Conservation (phyloP, 73 alveolate species). For the Tetrahymena elliotti region DNA sequence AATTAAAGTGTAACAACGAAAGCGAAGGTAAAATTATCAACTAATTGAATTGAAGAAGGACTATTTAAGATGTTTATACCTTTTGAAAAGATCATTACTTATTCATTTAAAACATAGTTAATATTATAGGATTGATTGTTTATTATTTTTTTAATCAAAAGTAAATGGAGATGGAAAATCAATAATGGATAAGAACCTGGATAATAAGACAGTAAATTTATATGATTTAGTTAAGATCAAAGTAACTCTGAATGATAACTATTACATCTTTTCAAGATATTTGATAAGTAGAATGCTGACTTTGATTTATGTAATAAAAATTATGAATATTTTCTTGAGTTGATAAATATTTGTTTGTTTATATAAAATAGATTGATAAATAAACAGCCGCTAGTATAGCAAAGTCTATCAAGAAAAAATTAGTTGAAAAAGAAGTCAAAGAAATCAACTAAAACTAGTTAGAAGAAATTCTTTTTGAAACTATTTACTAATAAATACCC, state of each 20-base stretch:
- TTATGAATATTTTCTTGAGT: not conserved
- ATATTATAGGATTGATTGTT: too few relatives aligned
- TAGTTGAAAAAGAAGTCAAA: slow-evolving; percentile 47
- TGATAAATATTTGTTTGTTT: not conserved
- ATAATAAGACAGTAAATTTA: slow-evolving; percentile 1
- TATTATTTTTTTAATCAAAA: not conserved
- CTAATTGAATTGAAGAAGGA: not conserved
- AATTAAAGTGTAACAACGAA: not conserved
- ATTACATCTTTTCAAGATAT: slow-evolving; percentile 63
- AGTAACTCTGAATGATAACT: slow-evolving; percentile 62
- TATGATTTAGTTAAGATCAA: slow-evolving; percentile 61
- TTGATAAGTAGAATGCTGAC: slow-evolving; percentile 67
- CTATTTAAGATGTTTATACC: too few relatives aligned
- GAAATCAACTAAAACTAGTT: slow-evolving; percentile 49
- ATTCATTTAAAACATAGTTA: too few relatives aligned
- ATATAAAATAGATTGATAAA: slow-evolving; percentile 22
- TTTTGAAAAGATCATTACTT: too few relatives aligned
- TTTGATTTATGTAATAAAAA: slow-evolving; percentile 31
- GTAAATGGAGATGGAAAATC: not conserved
- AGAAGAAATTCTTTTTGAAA: slow-evolving; percentile 42
- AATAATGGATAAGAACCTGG: not conserved
- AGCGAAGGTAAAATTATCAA: not conserved
- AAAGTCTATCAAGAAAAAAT: slow-evolving; percentile 48
- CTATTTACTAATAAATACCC: slow-evolving; percentile 21
- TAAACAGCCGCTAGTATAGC: slow-evolving; percentile 53